Evolutionary conservation across 495 filamentous ascomycete genomes (phyloP).

Genomic region (Penicillium diatomitis): DNA sequence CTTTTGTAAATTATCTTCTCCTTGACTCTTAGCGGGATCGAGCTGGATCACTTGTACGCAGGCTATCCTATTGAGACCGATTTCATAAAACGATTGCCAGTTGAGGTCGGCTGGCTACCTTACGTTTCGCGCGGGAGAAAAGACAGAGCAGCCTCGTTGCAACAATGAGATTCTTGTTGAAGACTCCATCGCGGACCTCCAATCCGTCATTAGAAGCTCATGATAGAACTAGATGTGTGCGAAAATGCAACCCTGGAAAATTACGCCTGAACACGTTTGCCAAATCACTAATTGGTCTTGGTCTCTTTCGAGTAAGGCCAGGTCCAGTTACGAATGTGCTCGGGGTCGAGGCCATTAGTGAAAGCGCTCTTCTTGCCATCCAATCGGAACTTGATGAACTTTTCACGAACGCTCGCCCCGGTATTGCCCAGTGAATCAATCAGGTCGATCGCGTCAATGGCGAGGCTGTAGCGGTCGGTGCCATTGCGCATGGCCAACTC

Average conservation of each 20-base stretch:
- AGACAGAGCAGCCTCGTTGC: too few relatives aligned
- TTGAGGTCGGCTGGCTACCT: too few relatives aligned
- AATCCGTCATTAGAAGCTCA: too few relatives aligned
- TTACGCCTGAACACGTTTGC: not conserved
- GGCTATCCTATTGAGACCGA: too few relatives aligned
- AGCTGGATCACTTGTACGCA: too few relatives aligned
- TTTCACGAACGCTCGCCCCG: conserved; percentile 48
- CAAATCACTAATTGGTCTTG: not conserved
- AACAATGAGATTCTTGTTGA: too few relatives aligned
- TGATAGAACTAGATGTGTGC: too few relatives aligned
- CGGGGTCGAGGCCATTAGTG: conserved; percentile 56
- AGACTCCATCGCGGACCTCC: too few relatives aligned
- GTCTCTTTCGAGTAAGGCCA: conserved; percentile 41
- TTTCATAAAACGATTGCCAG: too few relatives aligned
- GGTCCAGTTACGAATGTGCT: conserved; percentile 53
- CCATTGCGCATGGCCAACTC: conserved; percentile 64
- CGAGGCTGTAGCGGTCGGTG: conserved; percentile 61
- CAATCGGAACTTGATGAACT: conserved; percentile 49
- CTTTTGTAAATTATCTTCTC: not conserved
- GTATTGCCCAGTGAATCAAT: conserved; percentile 47
- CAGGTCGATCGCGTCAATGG: conserved; percentile 63
- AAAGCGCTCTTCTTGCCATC: conserved; percentile 48
- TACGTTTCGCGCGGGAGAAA: too few relatives aligned
- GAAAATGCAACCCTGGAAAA: not conserved
- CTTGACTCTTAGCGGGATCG: too few relatives aligned